A percentile compares a stretch with the other conserved stretches of the same genome.
Evolutionary conservation across 2,329 filamentous ascomycete species (phyloP).

Genomic region (Botrytis aclada): DNA sequence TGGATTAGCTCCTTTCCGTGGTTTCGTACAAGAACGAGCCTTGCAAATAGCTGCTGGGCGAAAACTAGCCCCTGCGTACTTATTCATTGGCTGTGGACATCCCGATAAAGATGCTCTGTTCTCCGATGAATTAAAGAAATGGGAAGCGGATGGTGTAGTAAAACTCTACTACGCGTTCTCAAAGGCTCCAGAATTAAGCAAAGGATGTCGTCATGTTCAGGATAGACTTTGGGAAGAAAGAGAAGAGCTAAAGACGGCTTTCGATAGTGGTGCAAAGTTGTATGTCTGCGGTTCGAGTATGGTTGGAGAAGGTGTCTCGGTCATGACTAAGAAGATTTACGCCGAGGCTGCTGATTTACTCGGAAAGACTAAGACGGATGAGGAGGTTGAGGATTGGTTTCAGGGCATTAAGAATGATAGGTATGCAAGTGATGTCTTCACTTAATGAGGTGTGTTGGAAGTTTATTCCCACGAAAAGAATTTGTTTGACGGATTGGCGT

Average conservation of each 20-base stretch:
- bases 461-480: background rate
- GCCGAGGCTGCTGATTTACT: background rate
- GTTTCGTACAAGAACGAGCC: constrained; percentile 36
- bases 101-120: constrained; percentile 46
- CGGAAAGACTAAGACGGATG: constrained; percentile 17
- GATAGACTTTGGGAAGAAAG: constrained; percentile 23
- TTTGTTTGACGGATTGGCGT: background rate
- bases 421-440: constrained; percentile 23
- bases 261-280: constrained; percentile 21
- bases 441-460: background rate
- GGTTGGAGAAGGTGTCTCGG: constrained; percentile 15
- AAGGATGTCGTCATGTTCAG: constrained; percentile 20
- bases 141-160: constrained; percentile 22
- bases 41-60: constrained; percentile 12
- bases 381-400: constrained; percentile 23
- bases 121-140: constrained; percentile 38
- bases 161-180: constrained; percentile 18
- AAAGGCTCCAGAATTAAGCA: constrained; percentile 1
- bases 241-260: constrained; percentile 16
- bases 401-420: constrained; percentile 17
- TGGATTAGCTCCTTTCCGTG: constrained; percentile 34
- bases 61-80: constrained; percentile 36
- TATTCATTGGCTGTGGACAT: constrained; percentile 49
- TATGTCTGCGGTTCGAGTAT: constrained; percentile 22
- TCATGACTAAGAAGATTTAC: constrained; percentile 20